These are phyloP conservation scores for Claviceps maximensis DNA, from an alignment of 2,329 filamentous ascomycete genomes.

Conservation along the genomic window DNA sequence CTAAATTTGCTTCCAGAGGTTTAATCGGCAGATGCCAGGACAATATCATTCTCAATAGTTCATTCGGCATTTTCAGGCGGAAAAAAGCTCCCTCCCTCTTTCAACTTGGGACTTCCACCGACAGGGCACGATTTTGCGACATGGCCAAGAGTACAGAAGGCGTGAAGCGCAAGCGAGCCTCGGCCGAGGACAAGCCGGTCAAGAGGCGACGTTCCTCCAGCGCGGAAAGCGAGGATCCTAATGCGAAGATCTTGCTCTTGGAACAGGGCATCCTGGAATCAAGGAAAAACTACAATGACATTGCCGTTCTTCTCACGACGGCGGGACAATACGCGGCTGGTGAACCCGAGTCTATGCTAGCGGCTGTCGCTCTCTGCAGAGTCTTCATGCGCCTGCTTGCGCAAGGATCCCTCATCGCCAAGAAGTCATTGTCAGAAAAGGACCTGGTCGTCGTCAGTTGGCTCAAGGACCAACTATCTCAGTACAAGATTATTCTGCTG, in stretches of 20 bases:
- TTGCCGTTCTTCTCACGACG: slow-evolving; percentile 53
- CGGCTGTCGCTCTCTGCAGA: slow-evolving; percentile 70
- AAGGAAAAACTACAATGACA: slow-evolving; percentile 85
- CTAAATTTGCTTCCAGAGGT: neutral
- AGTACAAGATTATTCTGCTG: slow-evolving; percentile 54
- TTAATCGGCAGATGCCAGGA: neutral
- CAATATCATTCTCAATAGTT: too few species aligned
- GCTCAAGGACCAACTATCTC: slow-evolving; percentile 61
- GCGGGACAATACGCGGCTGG: slow-evolving; percentile 34
- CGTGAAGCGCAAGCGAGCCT: slow-evolving; percentile 39
- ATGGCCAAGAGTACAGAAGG: slow-evolving; percentile 15
- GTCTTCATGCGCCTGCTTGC: slow-evolving; percentile 74
- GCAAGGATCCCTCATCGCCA: slow-evolving; percentile 54
- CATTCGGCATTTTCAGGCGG: neutral
- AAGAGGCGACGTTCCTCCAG: slow-evolving; percentile 39
- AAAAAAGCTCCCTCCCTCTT: neutral
- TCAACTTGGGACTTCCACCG: neutral
- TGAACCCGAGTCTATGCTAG: slow-evolving; percentile 45
- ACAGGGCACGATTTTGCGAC: slow-evolving; percentile 1
- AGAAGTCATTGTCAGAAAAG: slow-evolving; percentile 54
- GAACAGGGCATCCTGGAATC: slow-evolving; percentile 76
- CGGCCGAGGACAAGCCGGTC: slow-evolving; percentile 28
- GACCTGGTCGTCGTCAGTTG: slow-evolving; percentile 63
- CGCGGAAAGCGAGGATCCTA: slow-evolving; percentile 35
- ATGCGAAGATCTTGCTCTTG: slow-evolving; percentile 57